Conservation (phyloP, 345 rosid genomes). For the Cardamine resedifolia region DNA sequence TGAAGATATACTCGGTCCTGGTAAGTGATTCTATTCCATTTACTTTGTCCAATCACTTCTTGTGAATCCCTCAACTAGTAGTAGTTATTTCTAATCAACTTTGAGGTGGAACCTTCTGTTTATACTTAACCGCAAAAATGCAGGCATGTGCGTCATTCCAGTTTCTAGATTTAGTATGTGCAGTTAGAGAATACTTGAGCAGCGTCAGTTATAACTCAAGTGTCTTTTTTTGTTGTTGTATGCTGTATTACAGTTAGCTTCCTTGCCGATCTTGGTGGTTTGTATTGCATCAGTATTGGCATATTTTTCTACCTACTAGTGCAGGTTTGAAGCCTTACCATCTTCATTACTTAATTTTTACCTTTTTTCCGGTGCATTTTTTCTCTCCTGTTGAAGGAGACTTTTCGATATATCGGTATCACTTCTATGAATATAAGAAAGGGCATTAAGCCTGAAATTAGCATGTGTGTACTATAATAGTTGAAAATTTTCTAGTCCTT, state of each 20-base stretch:
- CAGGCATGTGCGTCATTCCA: background rate
- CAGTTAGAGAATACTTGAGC: conserved; percentile 1
- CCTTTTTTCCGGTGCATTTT: background rate
- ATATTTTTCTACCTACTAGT: conserved; percentile 87
- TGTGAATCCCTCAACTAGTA: background rate
- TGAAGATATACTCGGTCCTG: conserved; percentile 74
- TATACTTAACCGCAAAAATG: background rate
- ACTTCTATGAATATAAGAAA: background rate
- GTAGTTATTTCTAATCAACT: background rate
- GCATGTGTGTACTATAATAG: background rate
- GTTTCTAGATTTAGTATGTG: conserved; percentile 22
- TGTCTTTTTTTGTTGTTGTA: background rate
- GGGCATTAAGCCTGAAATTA: conserved; percentile 3
- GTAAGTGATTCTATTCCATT: conserved; percentile 48
- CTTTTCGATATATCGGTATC: background rate
- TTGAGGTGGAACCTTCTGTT: conserved; percentile 7
- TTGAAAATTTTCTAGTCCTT: background rate
- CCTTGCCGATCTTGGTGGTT: conserved; percentile 98
- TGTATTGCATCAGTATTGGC: conserved; percentile 90
- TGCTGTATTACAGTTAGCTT: conserved; percentile 74
- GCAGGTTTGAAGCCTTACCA: conserved; percentile 55
- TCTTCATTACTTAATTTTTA: conserved; percentile 14
- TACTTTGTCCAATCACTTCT: conserved; percentile 1
- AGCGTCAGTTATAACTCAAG: conserved; percentile 1
- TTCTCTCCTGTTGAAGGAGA: background rate